A percentile compares a stretch with the other conserved stretches of the same genome.
Evolutionary conservation across 495 filamentous ascomycete genomes (phyloP).

Genomic region (Neurospora terricola): DNA sequence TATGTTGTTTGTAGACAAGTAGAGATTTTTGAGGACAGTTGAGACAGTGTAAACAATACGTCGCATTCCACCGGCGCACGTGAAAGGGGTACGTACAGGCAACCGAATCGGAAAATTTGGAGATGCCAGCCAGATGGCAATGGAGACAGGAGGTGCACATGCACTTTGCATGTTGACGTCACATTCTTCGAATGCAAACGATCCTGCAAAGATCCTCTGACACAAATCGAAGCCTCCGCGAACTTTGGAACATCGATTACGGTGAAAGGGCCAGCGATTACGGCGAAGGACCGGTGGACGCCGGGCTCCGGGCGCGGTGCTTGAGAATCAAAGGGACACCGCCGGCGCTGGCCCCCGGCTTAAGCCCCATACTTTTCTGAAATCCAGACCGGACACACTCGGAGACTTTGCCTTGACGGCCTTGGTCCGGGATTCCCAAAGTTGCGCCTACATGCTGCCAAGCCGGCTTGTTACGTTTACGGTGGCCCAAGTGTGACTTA

Average conservation of each 20-base stretch:
- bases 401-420: neutral
- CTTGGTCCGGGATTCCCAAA: neutral
- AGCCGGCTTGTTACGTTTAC: neutral
- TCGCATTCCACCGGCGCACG: neutral
- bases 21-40: neutral
- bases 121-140: neutral
- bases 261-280: neutral
- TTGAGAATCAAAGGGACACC: neutral
- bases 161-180: neutral
- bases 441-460: neutral
- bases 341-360: neutral
- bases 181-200: neutral
- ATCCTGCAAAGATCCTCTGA: neutral
- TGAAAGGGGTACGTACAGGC: neutral
- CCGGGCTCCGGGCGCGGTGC: neutral
- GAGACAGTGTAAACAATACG: neutral
- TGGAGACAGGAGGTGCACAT: neutral
- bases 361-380: neutral
- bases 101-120: neutral
- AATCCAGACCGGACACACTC: neutral
- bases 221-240: neutral
- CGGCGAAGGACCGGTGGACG: neutral
- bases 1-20: neutral
- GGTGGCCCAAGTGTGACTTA: too few relatives aligned
- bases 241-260: neutral